Evolutionary conservation across 352 stramenopile species (phyloP).

Genomic region (Globisporangium radiosum): DNA sequence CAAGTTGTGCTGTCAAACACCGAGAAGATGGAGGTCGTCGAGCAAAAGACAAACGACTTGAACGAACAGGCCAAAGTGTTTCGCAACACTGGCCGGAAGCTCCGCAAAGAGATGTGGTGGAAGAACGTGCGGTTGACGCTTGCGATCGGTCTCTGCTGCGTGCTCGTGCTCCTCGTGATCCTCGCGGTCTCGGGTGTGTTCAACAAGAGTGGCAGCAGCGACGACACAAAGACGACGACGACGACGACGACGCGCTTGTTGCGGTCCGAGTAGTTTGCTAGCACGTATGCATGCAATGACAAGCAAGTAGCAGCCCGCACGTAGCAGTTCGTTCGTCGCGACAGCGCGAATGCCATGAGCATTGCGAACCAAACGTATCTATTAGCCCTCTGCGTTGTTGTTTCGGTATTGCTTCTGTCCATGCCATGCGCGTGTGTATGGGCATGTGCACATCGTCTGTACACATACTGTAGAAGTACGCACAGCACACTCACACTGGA

Average conservation of each 20-base stretch:
- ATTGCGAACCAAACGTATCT: neutral
- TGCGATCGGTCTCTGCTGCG: slow-evolving; percentile 41
- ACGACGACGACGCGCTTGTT: slow-evolving; percentile 12
- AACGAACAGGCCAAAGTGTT: slow-evolving; percentile 86
- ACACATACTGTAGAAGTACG: no score
- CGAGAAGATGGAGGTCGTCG: slow-evolving; percentile 85
- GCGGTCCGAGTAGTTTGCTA: slow-evolving; percentile 2
- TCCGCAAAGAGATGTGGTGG: slow-evolving; percentile 82
- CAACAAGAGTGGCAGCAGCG: slow-evolving; percentile 33
- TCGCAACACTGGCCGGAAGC: slow-evolving; percentile 71
- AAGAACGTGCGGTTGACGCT: slow-evolving; percentile 82
- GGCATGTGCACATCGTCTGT: no score
- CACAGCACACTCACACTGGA: no score
- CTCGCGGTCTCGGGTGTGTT: slow-evolving; percentile 70
- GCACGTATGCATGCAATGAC: no score
- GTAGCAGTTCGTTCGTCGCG: no score
- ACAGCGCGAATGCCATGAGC: no score
- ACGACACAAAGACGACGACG: slow-evolving; percentile 7
- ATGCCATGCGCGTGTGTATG: no score
- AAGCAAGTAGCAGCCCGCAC: no score
- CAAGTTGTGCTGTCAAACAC: slow-evolving; percentile 83
- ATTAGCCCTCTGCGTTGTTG: neutral
- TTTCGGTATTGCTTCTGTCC: no score
- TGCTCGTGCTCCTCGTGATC: slow-evolving; percentile 74
- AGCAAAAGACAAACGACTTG: slow-evolving; percentile 85